phyloP scores from a whole-genome alignment of 2,329 filamentous ascomycete genomes.

The Venturiaceae sp. region DNA sequence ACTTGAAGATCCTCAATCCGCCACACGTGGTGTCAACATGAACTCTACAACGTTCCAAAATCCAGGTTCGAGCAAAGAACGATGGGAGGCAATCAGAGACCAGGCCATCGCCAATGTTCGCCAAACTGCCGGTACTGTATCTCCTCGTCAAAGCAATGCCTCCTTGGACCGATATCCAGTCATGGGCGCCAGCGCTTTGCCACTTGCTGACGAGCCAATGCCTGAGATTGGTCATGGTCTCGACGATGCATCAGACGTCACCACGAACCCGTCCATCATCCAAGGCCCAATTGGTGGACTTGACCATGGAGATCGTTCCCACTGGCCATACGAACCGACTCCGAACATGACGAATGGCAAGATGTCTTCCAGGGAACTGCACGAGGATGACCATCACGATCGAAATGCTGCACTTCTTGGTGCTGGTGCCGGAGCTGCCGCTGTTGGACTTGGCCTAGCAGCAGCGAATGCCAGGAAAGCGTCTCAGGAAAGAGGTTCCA shows the following conservation, averaged over 20 bases:
- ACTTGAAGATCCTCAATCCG: neutral
- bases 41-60: neutral
- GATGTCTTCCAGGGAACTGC: neutral
- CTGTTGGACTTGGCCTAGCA: slow-evolving; percentile 44
- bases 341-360: slow-evolving; percentile 29
- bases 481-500: slow-evolving; percentile 7
- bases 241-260: slow-evolving; percentile 53
- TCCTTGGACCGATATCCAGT: slow-evolving; percentile 34
- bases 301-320: slow-evolving; percentile 36
- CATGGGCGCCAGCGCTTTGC: slow-evolving; percentile 61
- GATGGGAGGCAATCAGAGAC: slow-evolving; percentile 7
- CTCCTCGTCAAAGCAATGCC: slow-evolving; percentile 45
- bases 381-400: neutral
- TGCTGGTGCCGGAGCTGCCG: slow-evolving; percentile 37
- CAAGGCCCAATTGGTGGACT: slow-evolving; percentile 59
- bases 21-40: neutral
- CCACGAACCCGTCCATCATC: slow-evolving; percentile 77
- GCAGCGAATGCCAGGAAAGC: slow-evolving; percentile 23
- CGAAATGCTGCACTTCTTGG: slow-evolving; percentile 1
- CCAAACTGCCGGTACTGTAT: slow-evolving; percentile 16
- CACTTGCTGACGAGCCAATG: slow-evolving; percentile 59
- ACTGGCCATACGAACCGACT: slow-evolving; percentile 48
- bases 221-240: slow-evolving; percentile 64
- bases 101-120: slow-evolving; percentile 7
- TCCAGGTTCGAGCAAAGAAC: slow-evolving; percentile 1